Percentiles rank a stretch among this genome's conserved stretches.
Evolutionary conservation across 2,329 filamentous ascomycete genomes (phyloP).

Genomic region (Knoxdaviesia proteae): DNA sequence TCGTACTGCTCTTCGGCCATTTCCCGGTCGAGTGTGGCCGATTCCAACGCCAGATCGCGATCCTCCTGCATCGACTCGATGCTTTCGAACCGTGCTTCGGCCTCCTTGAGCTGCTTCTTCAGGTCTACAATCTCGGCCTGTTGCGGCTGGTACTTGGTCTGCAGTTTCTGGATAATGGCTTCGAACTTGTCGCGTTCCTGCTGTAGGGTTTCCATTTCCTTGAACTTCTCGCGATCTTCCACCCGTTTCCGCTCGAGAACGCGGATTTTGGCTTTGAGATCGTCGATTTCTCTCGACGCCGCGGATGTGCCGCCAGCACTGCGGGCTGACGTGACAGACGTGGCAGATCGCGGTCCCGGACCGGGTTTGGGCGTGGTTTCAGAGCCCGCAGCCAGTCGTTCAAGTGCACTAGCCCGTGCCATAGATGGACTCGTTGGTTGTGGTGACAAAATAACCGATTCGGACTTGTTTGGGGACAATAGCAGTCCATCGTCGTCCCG

Average conservation of each 20-base stretch:
- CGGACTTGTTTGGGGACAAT: conserved; percentile 28
- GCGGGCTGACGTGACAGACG: conserved; percentile 11
- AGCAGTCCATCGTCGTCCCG: conserved; percentile 2
- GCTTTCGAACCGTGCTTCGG: conserved; percentile 42
- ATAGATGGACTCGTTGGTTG: conserved; percentile 28
- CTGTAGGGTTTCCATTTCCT: conserved; percentile 55
- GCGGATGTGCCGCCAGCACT: conserved; percentile 13
- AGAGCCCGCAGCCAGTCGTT: conserved; percentile 23
- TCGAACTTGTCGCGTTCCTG: conserved; percentile 62
- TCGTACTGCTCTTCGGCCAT: conserved; percentile 93
- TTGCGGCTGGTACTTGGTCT: conserved; percentile 70
- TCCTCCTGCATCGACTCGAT: conserved; percentile 48
- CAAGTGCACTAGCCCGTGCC: conserved; percentile 27
- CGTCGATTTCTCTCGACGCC: conserved; percentile 52
- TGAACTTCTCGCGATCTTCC: conserved; percentile 73
- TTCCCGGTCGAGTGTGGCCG: conserved; percentile 75
- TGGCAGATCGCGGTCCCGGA: conserved; percentile 9
- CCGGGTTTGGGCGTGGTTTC: conserved; percentile 10
- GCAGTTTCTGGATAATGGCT: conserved; percentile 71
- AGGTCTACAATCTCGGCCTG: conserved; percentile 61
- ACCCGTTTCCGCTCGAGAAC: conserved; percentile 70
- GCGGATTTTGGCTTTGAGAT: conserved; percentile 70
- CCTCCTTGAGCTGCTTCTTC: conserved; percentile 58
- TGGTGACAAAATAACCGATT: conserved; percentile 27
- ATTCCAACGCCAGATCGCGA: conserved; percentile 66